These are phyloP conservation scores for Fusarium marasasianum DNA, from an alignment of 2,329 filamentous ascomycete genomes.

Conservation along the genomic window DNA sequence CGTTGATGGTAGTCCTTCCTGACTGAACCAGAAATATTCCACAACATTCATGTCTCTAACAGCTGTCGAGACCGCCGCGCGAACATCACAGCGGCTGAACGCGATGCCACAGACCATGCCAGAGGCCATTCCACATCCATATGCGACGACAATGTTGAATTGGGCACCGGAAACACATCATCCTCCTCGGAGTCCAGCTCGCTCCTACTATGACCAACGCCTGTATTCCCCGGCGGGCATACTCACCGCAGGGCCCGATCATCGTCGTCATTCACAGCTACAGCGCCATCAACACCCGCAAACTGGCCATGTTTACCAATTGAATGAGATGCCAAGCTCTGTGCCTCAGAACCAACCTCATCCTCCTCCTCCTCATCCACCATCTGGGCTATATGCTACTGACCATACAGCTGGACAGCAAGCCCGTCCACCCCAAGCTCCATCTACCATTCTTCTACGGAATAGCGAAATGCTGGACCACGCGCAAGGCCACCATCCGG, in stretches of 20 bases:
- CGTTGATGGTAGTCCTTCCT: slow-evolving; percentile 18
- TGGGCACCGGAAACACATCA: slow-evolving; percentile 35
- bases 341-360: slow-evolving; percentile 28
- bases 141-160: slow-evolving; percentile 25
- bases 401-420: slow-evolving; percentile 14
- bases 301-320: slow-evolving; percentile 20
- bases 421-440: slow-evolving; percentile 2
- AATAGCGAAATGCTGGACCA: neutral
- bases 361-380: slow-evolving; percentile 22
- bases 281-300: slow-evolving; percentile 16
- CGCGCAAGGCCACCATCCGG: slow-evolving; percentile 15
- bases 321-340: slow-evolving; percentile 19
- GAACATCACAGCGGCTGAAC: slow-evolving; percentile 24
- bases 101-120: slow-evolving; percentile 40
- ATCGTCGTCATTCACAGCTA: slow-evolving; percentile 19
- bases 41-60: slow-evolving; percentile 35
- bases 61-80: slow-evolving; percentile 27
- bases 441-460: neutral
- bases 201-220: slow-evolving; percentile 41
- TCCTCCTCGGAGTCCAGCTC: slow-evolving; percentile 25
- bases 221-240: slow-evolving; percentile 42
- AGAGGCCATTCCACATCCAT: slow-evolving; percentile 40
- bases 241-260: slow-evolving; percentile 28
- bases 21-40: slow-evolving; percentile 12
- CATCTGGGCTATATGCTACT: slow-evolving; percentile 8